Conservation (phyloP, 176 grass and related monocot genomes). For the Zea luxurians region DNA sequence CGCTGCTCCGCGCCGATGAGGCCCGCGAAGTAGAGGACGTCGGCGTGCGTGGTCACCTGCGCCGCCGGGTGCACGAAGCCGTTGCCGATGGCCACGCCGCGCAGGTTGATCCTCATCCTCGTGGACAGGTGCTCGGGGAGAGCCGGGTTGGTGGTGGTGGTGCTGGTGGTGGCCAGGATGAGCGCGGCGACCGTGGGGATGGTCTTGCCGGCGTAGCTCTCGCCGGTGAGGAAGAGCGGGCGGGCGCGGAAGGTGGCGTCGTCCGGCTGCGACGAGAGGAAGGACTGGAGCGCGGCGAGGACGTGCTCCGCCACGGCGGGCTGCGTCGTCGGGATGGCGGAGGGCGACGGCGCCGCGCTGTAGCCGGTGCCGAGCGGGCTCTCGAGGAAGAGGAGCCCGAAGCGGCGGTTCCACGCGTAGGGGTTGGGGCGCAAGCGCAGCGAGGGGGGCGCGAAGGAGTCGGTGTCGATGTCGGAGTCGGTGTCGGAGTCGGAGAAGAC, state of each 20-base stretch:
- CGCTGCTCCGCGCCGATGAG: constrained; percentile 33
- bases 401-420: constrained; percentile 13
- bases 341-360: neutral
- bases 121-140: neutral
- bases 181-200: constrained; percentile 34
- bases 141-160: neutral
- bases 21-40: constrained; percentile 43
- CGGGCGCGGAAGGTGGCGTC: constrained; percentile 8
- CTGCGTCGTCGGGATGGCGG: neutral
- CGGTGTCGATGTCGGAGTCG: neutral
- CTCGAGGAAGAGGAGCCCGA: constrained; percentile 10
- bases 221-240: constrained; percentile 56
- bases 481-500: neutral
- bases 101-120: constrained; percentile 39
- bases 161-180: constrained; percentile 1
- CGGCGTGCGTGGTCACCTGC: constrained; percentile 32
- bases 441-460: neutral
- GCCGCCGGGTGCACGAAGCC: constrained; percentile 41
- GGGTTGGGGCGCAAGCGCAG: neutral
- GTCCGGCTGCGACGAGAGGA: neutral
- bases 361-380: constrained; percentile 1
- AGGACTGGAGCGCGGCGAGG: neutral
- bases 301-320: neutral
- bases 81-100: constrained; percentile 56
- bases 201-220: constrained; percentile 73